A percentile compares a stretch with the other conserved stretches of the same genome.
These are phyloP conservation scores for Graphiopsis chlorocephala DNA, from an alignment of 2,329 filamentous ascomycete species.

Conservation along the genomic window DNA sequence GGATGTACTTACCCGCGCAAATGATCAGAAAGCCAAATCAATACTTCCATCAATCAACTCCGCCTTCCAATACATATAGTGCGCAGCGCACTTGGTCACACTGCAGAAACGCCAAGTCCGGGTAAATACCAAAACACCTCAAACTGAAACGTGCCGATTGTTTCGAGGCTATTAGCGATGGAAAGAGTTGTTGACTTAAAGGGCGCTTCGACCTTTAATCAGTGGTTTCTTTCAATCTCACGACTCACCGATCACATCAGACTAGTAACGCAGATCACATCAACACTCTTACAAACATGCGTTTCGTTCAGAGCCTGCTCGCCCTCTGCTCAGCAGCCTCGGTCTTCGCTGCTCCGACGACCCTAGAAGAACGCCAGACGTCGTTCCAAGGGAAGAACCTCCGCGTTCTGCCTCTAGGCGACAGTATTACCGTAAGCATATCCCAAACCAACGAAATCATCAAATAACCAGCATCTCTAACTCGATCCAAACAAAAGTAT, in stretches of 20 bases:
- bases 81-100: neutral
- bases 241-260: neutral
- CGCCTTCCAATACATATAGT: neutral
- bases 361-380: neutral
- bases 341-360: neutral
- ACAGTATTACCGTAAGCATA: slow-evolving; percentile 14
- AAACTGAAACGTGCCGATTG: slow-evolving; percentile 2
- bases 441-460: neutral
- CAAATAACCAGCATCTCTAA: neutral
- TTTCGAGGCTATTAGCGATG: neutral
- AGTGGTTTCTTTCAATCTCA: neutral
- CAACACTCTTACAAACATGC: slow-evolving; percentile 1
- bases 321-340: slow-evolving; percentile 9
- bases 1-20: neutral
- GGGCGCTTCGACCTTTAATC: neutral
- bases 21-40: neutral
- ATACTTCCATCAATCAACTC: neutral
- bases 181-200: neutral
- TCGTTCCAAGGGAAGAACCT: slow-evolving; percentile 4
- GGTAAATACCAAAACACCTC: neutral
- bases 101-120: slow-evolving; percentile 6
- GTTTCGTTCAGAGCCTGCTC: slow-evolving; percentile 4
- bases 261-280: neutral
- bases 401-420: slow-evolving; percentile 2
- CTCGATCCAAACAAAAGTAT: neutral